Conservation (phyloP, 306 rosid species). For the Crotalaria pallida region DNA sequence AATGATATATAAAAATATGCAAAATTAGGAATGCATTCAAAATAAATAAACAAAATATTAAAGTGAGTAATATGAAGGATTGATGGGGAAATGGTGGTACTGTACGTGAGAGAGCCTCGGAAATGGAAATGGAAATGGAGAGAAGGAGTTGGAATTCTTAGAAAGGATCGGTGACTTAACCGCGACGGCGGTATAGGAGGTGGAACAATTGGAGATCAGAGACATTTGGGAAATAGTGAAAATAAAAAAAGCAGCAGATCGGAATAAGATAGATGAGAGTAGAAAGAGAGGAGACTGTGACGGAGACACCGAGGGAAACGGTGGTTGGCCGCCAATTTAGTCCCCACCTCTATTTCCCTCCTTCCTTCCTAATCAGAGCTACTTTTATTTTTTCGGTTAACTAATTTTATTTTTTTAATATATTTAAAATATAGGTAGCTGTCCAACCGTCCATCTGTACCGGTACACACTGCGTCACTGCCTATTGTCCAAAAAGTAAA, state of each 20-base stretch:
- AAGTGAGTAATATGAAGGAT: neutral
- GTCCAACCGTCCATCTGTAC: too few species aligned
- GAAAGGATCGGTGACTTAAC: slow-evolving; percentile 8
- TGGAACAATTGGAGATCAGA: slow-evolving; percentile 40
- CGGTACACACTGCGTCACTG: too few species aligned
- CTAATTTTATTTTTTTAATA: too few species aligned
- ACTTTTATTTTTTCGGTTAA: too few species aligned
- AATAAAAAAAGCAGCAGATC: slow-evolving; percentile 9
- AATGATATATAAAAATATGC: neutral
- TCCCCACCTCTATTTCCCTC: too few species aligned
- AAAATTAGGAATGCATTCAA: neutral
- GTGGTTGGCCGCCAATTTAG: slow-evolving; percentile 11
- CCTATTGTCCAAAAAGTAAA: too few species aligned
- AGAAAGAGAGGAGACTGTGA: neutral
- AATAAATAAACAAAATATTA: too few species aligned
- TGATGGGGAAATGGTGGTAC: slow-evolving; percentile 25
- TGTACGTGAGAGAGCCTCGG: slow-evolving; percentile 23
- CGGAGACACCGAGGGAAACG: slow-evolving; percentile 35
- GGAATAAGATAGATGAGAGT: neutral
- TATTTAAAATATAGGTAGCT: too few species aligned
- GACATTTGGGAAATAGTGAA: slow-evolving; percentile 34
- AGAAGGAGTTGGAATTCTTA: slow-evolving; percentile 15
- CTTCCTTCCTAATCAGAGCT: too few species aligned
- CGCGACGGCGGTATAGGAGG: slow-evolving; percentile 32
- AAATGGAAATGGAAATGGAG: slow-evolving; percentile 31